These are phyloP conservation scores for Coemansia reversa DNA, from an alignment of 192 early-diverging fungal species.

Conservation along the genomic window DNA sequence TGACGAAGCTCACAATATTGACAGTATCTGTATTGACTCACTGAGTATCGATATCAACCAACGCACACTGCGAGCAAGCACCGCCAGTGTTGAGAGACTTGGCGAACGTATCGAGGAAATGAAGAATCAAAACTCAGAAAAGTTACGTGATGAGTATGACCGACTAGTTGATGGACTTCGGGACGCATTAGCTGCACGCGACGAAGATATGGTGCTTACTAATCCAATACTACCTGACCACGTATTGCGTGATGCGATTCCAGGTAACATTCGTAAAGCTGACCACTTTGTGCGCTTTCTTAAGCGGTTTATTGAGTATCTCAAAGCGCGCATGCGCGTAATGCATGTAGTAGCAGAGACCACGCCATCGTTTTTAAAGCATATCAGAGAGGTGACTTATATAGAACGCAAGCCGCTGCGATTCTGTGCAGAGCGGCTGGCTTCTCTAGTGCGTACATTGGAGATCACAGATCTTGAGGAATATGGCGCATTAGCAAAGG, in stretches of 20 bases:
- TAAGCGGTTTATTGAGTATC: slow-evolving; percentile 94
- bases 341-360: slow-evolving; percentile 97
- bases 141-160: slow-evolving; percentile 86
- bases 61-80: slow-evolving; percentile 86
- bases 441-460: slow-evolving; percentile 86
- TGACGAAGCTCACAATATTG: slow-evolving; percentile 99
- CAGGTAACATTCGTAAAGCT: slow-evolving; percentile 95
- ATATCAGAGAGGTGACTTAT: slow-evolving; percentile 91
- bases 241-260: slow-evolving; percentile 88
- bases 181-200: slow-evolving; percentile 67
- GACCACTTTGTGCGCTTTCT: slow-evolving; percentile 99
- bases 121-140: slow-evolving; percentile 84
- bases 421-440: slow-evolving; percentile 91
- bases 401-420: slow-evolving; percentile 94
- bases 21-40: slow-evolving; percentile 99
- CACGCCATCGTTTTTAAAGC: slow-evolving; percentile 88
- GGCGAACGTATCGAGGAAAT: slow-evolving; percentile 73
- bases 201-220: slow-evolving; percentile 85
- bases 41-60: slow-evolving; percentile 92
- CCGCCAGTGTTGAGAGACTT: slow-evolving; percentile 72
- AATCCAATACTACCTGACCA: slow-evolving; percentile 96
- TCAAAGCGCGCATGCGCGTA: slow-evolving; percentile 95
- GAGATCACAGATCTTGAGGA: slow-evolving; percentile 93
- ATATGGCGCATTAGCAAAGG: slow-evolving; percentile 73
- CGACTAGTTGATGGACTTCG: slow-evolving; percentile 87